phyloP scores from a whole-genome alignment of 192 early-diverging fungal species.

The Gigaspora rosea region DNA sequence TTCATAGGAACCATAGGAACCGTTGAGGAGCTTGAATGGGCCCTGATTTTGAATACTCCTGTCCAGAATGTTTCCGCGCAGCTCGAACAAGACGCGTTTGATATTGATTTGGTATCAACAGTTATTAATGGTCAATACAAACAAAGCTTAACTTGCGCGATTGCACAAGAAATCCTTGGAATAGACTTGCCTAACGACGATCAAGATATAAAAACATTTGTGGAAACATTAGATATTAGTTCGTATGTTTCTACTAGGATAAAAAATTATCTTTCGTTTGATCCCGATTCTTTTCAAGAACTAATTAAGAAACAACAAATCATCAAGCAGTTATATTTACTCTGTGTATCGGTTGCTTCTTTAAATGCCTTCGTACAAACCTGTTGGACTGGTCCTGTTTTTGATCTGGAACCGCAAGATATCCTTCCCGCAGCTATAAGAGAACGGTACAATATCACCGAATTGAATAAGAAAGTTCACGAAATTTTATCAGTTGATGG shows the following conservation, averaged over 20 bases:
- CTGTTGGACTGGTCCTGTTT: slow-evolving; percentile 85
- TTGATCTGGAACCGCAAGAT: slow-evolving; percentile 59
- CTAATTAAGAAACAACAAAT: slow-evolving; percentile 24
- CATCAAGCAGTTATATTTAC: slow-evolving; percentile 41
- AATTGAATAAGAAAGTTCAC: slow-evolving; percentile 51
- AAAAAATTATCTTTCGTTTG: slow-evolving; percentile 37
- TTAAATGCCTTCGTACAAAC: slow-evolving; percentile 85
- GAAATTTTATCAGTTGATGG: slow-evolving; percentile 69
- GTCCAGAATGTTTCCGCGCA: not conserved
- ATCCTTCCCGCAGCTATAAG: slow-evolving; percentile 58
- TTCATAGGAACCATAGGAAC: not conserved
- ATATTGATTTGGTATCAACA: not conserved
- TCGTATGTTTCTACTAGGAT: slow-evolving; percentile 47
- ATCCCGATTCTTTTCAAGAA: slow-evolving; percentile 13
- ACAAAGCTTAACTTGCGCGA: slow-evolving; percentile 44
- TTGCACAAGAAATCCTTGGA: slow-evolving; percentile 55
- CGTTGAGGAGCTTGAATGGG: not conserved
- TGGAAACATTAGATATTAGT: slow-evolving; percentile 42
- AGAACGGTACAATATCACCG: slow-evolving; percentile 27
- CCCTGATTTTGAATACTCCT: not conserved
- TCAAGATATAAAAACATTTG: slow-evolving; percentile 24
- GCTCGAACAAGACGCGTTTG: not conserved
- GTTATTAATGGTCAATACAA: slow-evolving; percentile 54
- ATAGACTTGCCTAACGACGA: slow-evolving; percentile 40
- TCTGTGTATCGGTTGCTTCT: slow-evolving; percentile 64